Conservation (phyloP, 2,329 filamentous ascomycete species). For the Rhinocladiella mackenziei region DNA sequence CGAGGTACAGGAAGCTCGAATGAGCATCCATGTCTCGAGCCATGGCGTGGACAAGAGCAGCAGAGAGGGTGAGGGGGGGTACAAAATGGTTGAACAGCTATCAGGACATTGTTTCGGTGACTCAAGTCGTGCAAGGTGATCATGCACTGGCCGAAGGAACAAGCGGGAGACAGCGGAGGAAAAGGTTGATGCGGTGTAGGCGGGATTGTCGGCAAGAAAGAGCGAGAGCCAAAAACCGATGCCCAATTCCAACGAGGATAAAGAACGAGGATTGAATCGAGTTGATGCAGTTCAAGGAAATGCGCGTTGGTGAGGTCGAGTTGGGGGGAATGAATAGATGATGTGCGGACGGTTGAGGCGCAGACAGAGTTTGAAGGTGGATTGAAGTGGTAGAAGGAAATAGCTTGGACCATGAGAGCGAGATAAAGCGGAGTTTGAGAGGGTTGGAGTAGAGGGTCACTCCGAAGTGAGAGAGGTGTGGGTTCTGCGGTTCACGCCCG, state of each 20-base stretch:
- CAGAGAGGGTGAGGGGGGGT: constrained; percentile 1
- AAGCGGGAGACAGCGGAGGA: not conserved
- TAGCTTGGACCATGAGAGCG: too few species aligned
- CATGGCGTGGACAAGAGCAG: constrained; percentile 7
- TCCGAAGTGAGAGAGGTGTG: too few species aligned
- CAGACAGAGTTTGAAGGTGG: not conserved
- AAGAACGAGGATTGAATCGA: not conserved
- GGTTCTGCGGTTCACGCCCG: too few species aligned
- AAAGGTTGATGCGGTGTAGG: constrained; percentile 5
- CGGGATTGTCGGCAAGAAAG: too few species aligned
- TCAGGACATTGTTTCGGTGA: constrained; percentile 15
- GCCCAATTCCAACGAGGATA: too few species aligned
- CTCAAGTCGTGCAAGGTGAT: constrained; percentile 16
- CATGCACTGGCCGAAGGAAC: constrained; percentile 9
- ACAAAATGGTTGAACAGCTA: constrained; percentile 11
- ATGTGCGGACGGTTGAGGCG: not conserved
- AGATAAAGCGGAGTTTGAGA: not conserved
- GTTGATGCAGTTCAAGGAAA: not conserved
- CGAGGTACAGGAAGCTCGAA: constrained; percentile 43
- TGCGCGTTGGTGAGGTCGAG: not conserved
- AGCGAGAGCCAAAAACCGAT: too few species aligned
- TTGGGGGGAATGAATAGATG: not conserved
- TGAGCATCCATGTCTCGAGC: constrained; percentile 39
- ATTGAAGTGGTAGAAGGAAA: too few species aligned
- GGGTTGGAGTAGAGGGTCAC: not conserved